phyloP scores from a whole-genome alignment of 371 early-diverging fungal genomes.

The Mortierella sp. region DNA sequence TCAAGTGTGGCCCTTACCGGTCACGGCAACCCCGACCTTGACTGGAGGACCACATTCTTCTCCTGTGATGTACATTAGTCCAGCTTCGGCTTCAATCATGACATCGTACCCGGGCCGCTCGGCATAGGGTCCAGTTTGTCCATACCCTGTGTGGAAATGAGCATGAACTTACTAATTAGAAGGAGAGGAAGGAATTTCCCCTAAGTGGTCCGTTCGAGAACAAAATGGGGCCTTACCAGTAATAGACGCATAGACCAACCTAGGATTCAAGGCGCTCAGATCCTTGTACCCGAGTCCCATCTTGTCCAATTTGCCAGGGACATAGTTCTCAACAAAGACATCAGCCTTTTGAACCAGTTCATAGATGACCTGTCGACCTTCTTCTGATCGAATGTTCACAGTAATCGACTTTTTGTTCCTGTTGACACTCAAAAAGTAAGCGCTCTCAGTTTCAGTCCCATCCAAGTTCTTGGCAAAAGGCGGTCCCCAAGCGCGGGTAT shows the following conservation, averaged over 20 bases:
- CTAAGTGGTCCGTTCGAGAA: too few species aligned
- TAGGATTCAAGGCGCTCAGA: constrained; percentile 74
- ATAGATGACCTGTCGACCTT: constrained; percentile 72
- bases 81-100: constrained; percentile 92
- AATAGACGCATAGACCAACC: constrained; percentile 89
- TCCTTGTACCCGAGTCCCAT: constrained; percentile 84
- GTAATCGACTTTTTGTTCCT: constrained; percentile 92
- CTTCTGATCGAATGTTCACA: constrained; percentile 79
- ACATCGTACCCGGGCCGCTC: constrained; percentile 91
- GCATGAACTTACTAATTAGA: background rate
- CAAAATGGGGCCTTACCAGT: constrained; percentile 59
- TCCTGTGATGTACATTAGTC: constrained; percentile 96
- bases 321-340: constrained; percentile 90
- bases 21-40: constrained; percentile 96
- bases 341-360: constrained; percentile 78
- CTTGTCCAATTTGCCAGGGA: constrained; percentile 86
- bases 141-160: constrained; percentile 69
- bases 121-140: constrained; percentile 87
- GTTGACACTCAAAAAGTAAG: constrained; percentile 91
- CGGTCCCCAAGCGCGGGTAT: constrained; percentile 90
- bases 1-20: constrained; percentile 61
- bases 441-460: constrained; percentile 66
- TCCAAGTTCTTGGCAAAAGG: constrained; percentile 69
- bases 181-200: too few species aligned
- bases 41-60: constrained; percentile 85